Base-by-base conservation (phyloP, 768 basidiomycete genomes). In the Boletus sensibilis region DNA sequence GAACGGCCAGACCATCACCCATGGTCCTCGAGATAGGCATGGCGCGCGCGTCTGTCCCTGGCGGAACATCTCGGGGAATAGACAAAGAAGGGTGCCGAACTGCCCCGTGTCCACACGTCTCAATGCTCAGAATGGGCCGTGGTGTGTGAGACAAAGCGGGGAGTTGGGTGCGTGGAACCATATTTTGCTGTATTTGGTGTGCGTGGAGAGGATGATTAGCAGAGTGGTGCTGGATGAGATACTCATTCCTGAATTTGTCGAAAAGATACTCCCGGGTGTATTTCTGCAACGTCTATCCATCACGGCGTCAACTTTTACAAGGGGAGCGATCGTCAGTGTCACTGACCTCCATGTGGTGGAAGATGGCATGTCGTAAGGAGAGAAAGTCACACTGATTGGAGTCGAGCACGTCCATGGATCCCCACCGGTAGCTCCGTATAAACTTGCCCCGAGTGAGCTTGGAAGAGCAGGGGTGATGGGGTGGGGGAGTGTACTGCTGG, bases 281-380 rank as follows among this genome's bases (percentile, higher is more conserved):
- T 68, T 88, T 87, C 76, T 89, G 88, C 64, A 95, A 78, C 50
- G 87, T 89, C 91, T 94, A 69, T 57, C 67, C 55, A 68, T 55
- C 50, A 54, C 54, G 48, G 48, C 27, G 50, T 68, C 54, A 64
- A 54, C 41, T 51, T 61, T 37, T 58, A 63, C 59, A 53, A 37
- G 52, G 37, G 37, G 33, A 57, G 41, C 47, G 44, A 53, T 57
- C 41, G 61, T 52, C 50, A 60, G 54, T 33, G 53, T 48, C 57
- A 68, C 81, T 70, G 76, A 93, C 92, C 82, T 89, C 84, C 87
- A 94, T 90, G 70, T 92, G 90, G 68, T 90, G 90, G 68, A 94
- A 87, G 60, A 96, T 83, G 46, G 90, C 90, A 31, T 81, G 79
- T 55, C 90, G 84, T 54, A 96, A 81, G 38, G 83, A 72, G 34